Evolutionary conservation across 108 stramenopile species (phyloP), one percentile per base, ranked within the genome.

Genomic region (Pseudonitzschia delicatissima): DNA sequence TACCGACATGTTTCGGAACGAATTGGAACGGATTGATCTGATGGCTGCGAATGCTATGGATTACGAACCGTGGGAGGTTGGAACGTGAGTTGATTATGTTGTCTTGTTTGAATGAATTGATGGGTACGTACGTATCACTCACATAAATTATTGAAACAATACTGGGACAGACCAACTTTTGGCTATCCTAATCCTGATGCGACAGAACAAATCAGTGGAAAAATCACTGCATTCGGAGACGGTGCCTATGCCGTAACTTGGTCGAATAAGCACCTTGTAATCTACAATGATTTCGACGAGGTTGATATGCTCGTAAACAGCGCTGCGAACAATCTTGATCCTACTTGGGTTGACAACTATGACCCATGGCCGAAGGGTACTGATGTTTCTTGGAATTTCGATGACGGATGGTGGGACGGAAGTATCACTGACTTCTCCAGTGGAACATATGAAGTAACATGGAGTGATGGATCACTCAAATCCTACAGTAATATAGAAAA

Each of bases 331-430:
- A 20, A 61, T 37, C 18, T 17, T 3, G 60, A 42, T 40, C 39
- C 39, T n/a, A 21, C 32, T 40, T 4, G 23, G 25, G 20, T 61
- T 2, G 21, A 61, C 34, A 42, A 36, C 5, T 61, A 61, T 26
- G 39, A 61, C 17, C 60, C 60, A 27, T 61, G 60, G 60, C 39
- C 36, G 3, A 29, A 48, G 2, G 26, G 29, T 5, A 64, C 64
- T 7, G 27, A 21, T 12, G 45, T 49, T 40, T 45, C 49, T 47
- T 69, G 68, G 58, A 29, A 32, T 7, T 57, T 55, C 40, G 25
- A 36, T 31, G 28, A 64, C 31, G 45, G 53, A 50, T 28, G 33
- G 65, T 37, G 53, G 53, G 27, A 81, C 69, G 27, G 62, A 40
- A 61, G n/a, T 18, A 61, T 61, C 17, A 40, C 60, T 5, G 60